These are phyloP conservation scores for Phialophora expanda DNA, from an alignment of 2,329 filamentous ascomycete species.

Conservation along the genomic window DNA sequence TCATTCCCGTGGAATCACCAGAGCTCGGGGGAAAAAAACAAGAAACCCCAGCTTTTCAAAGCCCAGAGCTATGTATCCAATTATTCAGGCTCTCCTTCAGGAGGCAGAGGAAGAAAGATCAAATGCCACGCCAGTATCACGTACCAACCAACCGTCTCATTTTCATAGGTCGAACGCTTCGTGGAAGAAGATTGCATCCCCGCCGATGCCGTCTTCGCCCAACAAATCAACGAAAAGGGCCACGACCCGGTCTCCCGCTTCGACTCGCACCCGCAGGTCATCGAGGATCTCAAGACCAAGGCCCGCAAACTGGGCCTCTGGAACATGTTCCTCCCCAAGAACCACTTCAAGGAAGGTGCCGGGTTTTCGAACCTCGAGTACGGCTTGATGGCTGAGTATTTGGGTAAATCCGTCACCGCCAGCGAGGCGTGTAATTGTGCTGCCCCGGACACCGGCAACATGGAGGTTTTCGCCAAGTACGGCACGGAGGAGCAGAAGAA, in stretches of 20 bases:
- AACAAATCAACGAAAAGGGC: conserved; percentile 68
- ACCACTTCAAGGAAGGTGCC: conserved; percentile 92
- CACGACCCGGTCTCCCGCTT: conserved; percentile 69
- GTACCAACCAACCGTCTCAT: conserved; percentile 7
- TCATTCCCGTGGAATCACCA: not conserved
- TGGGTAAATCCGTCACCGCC: conserved; percentile 83
- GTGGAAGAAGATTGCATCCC: conserved; percentile 94
- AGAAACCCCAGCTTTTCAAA: not conserved
- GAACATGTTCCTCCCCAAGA: conserved; percentile 98
- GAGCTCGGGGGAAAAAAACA: not conserved
- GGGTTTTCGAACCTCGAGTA: conserved; percentile 90
- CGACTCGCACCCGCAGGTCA: conserved; percentile 75
- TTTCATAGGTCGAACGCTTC: conserved; percentile 78
- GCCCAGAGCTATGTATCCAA: not conserved
- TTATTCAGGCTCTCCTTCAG: not conserved
- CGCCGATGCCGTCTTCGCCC: conserved; percentile 78
- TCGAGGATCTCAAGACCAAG: conserved; percentile 88
- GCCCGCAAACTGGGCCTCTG: conserved; percentile 84
- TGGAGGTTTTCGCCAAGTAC: conserved; percentile 93
- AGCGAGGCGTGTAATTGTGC: conserved; percentile 89
- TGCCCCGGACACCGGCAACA: conserved; percentile 91
- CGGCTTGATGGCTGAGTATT: conserved; percentile 93
- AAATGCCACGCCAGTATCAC: not conserved
- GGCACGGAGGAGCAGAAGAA: conserved; percentile 74
- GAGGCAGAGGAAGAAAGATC: not conserved